These are phyloP conservation scores for Corylus americana DNA, from an alignment of 306 rosid genomes.

Conservation along the genomic window DNA sequence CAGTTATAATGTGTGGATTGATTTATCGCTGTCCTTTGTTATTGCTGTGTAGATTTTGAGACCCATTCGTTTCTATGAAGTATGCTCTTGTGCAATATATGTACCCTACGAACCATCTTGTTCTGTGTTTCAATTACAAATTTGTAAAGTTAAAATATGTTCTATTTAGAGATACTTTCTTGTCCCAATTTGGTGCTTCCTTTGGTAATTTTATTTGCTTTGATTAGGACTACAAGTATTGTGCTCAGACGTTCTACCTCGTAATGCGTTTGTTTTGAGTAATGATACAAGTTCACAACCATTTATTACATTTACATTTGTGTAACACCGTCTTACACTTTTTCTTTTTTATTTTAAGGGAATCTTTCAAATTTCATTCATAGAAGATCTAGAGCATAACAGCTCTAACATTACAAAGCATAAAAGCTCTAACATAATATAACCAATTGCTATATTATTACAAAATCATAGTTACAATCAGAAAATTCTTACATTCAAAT, in stretches of 20 bases:
- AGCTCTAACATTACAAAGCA: too few species aligned
- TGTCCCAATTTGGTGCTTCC: not conserved
- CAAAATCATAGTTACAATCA: too few species aligned
- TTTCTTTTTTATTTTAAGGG: too few species aligned
- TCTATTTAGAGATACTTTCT: not conserved
- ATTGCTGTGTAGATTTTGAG: conserved; percentile 24
- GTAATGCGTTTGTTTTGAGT: too few species aligned
- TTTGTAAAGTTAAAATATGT: conserved; percentile 7
- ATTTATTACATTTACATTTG: not conserved
- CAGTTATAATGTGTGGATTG: not conserved
- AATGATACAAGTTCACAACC: too few species aligned
- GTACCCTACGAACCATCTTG: conserved; percentile 10
- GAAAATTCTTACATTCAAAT: too few species aligned
- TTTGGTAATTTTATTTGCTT: not conserved
- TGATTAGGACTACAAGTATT: not conserved
- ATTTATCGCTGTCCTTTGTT: conserved; percentile 12
- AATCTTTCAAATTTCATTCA: too few species aligned
- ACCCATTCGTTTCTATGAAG: conserved; percentile 16
- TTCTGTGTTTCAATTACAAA: conserved; percentile 19
- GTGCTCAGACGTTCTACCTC: too few species aligned
- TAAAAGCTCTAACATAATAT: too few species aligned
- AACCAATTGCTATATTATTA: too few species aligned
- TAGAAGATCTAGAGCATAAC: too few species aligned
- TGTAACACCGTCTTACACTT: too few species aligned
- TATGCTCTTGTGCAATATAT: conserved; percentile 20